Conservation (phyloP, 2,329 filamentous ascomycete species). For the Ceratocystiopsis brevicomis region DNA sequence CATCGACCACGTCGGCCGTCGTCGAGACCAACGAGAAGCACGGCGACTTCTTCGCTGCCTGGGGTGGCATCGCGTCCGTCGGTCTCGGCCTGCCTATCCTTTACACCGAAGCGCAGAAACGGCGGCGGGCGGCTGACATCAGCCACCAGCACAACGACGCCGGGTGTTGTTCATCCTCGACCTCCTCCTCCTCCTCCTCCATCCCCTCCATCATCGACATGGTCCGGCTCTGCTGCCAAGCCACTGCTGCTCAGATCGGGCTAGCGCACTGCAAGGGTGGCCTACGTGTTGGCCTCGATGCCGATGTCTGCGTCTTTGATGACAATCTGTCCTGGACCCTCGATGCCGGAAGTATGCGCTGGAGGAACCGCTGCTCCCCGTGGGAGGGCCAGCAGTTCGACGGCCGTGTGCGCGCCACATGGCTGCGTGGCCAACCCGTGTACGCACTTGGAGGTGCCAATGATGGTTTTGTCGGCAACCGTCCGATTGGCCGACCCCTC, state of each 20-base stretch:
- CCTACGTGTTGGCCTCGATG: conserved; percentile 64
- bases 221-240: conserved; percentile 66
- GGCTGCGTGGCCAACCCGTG: conserved; percentile 59
- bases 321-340: conserved; percentile 63
- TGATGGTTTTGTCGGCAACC: conserved; percentile 29
- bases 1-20: conserved; percentile 19
- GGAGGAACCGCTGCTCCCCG: conserved; percentile 80
- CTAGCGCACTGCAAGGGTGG: conserved; percentile 67
- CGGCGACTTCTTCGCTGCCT: conserved; percentile 88
- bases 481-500: conserved; percentile 36
- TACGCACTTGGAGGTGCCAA: conserved; percentile 43
- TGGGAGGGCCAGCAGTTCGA: conserved; percentile 67
- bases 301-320: conserved; percentile 83
- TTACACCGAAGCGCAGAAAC: conserved; percentile 51
- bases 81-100: conserved; percentile 84
- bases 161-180: neutral
- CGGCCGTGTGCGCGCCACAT: conserved; percentile 70
- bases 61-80: conserved; percentile 91
- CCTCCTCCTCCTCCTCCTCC: conserved; percentile 14
- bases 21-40: conserved; percentile 9
- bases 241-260: conserved; percentile 78
- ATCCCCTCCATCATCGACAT: conserved; percentile 51
- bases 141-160: conserved; percentile 2
- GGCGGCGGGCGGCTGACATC: conserved; percentile 24
- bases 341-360: conserved; percentile 63